phyloP scores from a whole-genome alignment of 2,329 filamentous ascomycete species.

The Keithomyces neogunnii region DNA sequence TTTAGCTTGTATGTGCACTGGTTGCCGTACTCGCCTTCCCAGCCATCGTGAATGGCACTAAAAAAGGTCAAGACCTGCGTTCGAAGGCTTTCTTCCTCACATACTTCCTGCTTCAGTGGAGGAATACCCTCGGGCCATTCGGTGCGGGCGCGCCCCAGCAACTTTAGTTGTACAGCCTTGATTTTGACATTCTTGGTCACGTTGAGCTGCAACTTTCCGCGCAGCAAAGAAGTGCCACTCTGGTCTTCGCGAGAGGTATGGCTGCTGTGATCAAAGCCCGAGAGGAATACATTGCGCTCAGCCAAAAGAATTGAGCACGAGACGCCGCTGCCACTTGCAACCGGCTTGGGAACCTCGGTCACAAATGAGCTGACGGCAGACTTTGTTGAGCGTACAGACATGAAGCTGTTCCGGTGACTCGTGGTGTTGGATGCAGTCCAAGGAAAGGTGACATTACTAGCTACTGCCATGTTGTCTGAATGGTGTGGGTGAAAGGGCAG shows the following conservation, averaged over 20 bases:
- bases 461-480: constrained; percentile 13
- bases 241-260: constrained; percentile 39
- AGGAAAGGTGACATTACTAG: constrained; percentile 12
- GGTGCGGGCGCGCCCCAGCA: constrained; percentile 76
- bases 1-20: constrained; percentile 49
- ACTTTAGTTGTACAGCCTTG: constrained; percentile 80
- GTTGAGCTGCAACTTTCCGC: constrained; percentile 73
- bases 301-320: constrained; percentile 65
- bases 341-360: constrained; percentile 57
- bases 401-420: constrained; percentile 38
- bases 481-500: neutral
- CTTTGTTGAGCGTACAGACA: constrained; percentile 43
- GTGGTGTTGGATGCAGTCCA: constrained; percentile 17
- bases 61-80: constrained; percentile 90
- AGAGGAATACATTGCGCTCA: constrained; percentile 72
- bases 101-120: constrained; percentile 72
- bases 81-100: constrained; percentile 77
- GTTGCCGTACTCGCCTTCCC: constrained; percentile 55
- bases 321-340: constrained; percentile 71
- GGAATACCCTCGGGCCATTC: constrained; percentile 97
- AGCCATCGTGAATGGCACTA: constrained; percentile 60
- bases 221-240: constrained; percentile 73
- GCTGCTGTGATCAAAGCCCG: constrained; percentile 68
- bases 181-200: constrained; percentile 88
- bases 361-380: constrained; percentile 40